A percentile compares a stretch with the other conserved stretches of the same genome.
Conservation (phyloP, 805 yeast genomes). For the Candida silvicultrix region DNA sequence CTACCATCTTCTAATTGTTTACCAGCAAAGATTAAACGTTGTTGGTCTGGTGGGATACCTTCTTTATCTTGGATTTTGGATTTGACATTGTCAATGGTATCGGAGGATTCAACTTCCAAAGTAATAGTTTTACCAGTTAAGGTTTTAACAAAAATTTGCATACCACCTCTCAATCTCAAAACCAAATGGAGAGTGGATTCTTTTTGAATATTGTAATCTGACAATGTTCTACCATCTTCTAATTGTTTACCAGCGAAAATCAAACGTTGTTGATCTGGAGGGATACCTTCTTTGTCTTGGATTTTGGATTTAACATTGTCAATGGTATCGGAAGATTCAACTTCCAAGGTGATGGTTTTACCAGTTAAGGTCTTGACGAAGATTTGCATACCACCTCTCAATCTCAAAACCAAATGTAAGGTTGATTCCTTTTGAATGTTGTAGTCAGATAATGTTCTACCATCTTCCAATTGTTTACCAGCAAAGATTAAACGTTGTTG, state of each 20-base stretch:
- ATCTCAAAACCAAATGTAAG: conserved; percentile 75
- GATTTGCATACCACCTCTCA: conserved; percentile 89
- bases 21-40: conserved; percentile 95
- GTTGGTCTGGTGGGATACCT: conserved; percentile 99
- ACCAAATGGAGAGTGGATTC: conserved; percentile 84
- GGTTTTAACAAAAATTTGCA: conserved; percentile 95
- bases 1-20: conserved; percentile 94
- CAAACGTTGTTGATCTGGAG: conserved; percentile 96
- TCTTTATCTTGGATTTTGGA: conserved; percentile 97
- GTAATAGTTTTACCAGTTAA: conserved; percentile 96
- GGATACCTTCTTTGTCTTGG: conserved; percentile 98
- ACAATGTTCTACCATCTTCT: conserved; percentile 90
- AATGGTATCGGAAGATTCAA: conserved; percentile 91
- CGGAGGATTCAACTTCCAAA: conserved; percentile 96
- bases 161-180: conserved; percentile 79
- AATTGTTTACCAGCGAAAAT: conserved; percentile 94
- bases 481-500: conserved; percentile 94
- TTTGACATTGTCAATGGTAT: conserved; percentile 92
- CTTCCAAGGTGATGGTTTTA: conserved; percentile 93
- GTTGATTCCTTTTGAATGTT: conserved; percentile 95
- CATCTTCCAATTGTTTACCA: conserved; percentile 95
- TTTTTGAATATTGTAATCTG: conserved; percentile 93
- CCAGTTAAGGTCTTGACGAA: conserved; percentile 97
- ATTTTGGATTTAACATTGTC: conserved; percentile 92
- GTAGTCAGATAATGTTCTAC: conserved; percentile 91